A percentile compares a stretch with the other conserved stretches of the same genome.
phyloP scores from a whole-genome alignment of 257 asterid genomes.

The Solanum habrochaites region DNA sequence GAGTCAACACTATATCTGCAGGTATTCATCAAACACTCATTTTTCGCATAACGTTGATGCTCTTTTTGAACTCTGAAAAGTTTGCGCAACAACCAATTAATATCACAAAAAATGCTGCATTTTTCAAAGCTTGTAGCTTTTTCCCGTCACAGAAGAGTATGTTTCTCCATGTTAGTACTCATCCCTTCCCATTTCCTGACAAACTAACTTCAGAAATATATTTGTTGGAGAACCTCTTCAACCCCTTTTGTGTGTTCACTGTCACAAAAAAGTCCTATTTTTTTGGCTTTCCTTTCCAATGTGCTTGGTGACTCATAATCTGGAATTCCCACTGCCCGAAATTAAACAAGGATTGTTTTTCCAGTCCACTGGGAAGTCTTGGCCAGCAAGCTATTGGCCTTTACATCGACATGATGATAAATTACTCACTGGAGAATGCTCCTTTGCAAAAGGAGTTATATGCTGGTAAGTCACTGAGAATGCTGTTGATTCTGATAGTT shows the following conservation, averaged over 20 bases:
- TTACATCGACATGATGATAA: conserved; percentile 97
- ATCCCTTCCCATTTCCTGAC: not conserved
- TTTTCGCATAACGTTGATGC: not conserved
- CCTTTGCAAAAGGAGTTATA: conserved; percentile 89
- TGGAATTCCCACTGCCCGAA: not conserved
- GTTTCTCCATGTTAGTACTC: not conserved
- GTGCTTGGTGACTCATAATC: not conserved
- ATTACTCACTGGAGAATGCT: conserved; percentile 81
- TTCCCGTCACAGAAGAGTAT: not conserved
- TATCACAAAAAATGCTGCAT: not conserved
- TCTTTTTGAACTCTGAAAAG: not conserved
- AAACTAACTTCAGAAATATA: not conserved
- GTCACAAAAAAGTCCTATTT: too few species aligned
- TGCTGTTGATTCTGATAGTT: not conserved
- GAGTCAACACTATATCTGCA: conserved; percentile 98
- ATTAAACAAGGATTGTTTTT: not conserved
- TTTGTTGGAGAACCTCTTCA: not conserved
- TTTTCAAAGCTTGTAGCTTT: not conserved
- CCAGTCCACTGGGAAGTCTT: conserved; percentile 90
- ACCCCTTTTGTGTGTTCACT: not conserved
- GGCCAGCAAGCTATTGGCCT: conserved; percentile 99
- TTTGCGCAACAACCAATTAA: not conserved
- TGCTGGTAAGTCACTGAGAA: conserved; percentile 49
- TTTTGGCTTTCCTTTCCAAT: not conserved
- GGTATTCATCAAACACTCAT: conserved; percentile 28